Evolutionary conservation across 352 stramenopile species (phyloP), one percentile per base, ranked within the genome.

Genomic region (Pythium monospermum): DNA sequence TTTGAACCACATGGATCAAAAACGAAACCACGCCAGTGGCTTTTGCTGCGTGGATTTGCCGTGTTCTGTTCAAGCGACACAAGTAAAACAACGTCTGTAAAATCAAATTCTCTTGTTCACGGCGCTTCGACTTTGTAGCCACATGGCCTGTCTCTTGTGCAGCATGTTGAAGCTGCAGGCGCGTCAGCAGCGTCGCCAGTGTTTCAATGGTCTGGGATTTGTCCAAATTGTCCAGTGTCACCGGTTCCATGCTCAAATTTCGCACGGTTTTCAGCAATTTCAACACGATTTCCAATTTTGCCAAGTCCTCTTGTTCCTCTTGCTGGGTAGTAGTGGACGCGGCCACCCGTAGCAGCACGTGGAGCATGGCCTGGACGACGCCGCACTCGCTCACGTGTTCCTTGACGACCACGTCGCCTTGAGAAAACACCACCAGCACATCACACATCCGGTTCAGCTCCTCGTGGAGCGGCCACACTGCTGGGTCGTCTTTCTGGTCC

Each of bases 51-150:
- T 90, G 77, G 3, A 82, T 95, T 35, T 97, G 89, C 0, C 91
- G 80, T n/a, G 83, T 91, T 6, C 85, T 68, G 54, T 96, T 96
- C 54, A 97, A 94, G 13, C 87, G 82, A 53, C 91, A 97, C 13
- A 97, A 63, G 53, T 97, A 97, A 48, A 94, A 97, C 73, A 97
- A 95, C 3, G 83, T 78, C 57, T 91, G 88, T 6, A 97, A 69
- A 31, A 96, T 78, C 47, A 96, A 83, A 39, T 95, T 95, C 52
- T 97, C 86, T 2, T 96, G 63, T 46, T 96, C 87, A 53, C 95
- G 82, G 21, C 64, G 69, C 57, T 75, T 87, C 16, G 62, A 21
- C 18, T 11, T 5, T n/a, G n/a, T n/a, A n/a, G n/a, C n/a, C n/a
- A n/a, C n/a, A n/a, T n/a, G n/a, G n/a, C n/a, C n/a, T n/a, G n/a